phyloP scores from a whole-genome alignment of 345 rosid genomes.

The Anastatica hierochuntica region DNA sequence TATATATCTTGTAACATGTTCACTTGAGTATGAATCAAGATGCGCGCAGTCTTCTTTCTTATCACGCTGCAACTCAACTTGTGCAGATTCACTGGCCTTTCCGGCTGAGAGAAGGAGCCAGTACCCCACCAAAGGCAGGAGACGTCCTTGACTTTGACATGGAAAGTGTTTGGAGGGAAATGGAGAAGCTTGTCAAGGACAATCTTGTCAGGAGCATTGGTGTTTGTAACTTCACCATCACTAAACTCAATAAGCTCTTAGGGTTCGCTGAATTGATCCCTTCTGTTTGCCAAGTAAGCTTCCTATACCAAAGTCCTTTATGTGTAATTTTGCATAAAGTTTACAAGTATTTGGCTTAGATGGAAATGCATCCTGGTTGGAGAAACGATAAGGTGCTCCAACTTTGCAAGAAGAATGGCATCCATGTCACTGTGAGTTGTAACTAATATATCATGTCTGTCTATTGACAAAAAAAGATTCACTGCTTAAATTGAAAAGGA shows the following conservation, averaged over 20 bases:
- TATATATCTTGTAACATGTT: too few relatives aligned
- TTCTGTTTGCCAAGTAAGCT: constrained; percentile 49
- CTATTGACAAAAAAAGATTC: too few relatives aligned
- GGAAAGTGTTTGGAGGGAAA: constrained; percentile 56
- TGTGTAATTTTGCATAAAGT: too few relatives aligned
- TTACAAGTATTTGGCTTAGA: constrained; percentile 14
- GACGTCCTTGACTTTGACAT: constrained; percentile 41
- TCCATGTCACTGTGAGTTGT: constrained; percentile 47
- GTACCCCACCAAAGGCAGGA: constrained; percentile 36
- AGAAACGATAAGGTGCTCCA: constrained; percentile 48
- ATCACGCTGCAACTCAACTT: too few relatives aligned
- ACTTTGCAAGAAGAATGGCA: constrained; percentile 30
- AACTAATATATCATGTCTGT: neutral
- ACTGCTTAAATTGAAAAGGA: neutral
- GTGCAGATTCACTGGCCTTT: constrained; percentile 55
- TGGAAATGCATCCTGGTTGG: constrained; percentile 73
- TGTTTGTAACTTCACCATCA: constrained; percentile 37
- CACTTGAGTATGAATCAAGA: too few relatives aligned
- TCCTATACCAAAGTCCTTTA: too few relatives aligned
- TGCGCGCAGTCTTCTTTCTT: too few relatives aligned
- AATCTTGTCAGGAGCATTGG: constrained; percentile 41
- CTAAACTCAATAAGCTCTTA: constrained; percentile 39
- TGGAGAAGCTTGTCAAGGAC: constrained; percentile 42
- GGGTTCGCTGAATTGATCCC: constrained; percentile 30
- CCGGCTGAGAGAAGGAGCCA: constrained; percentile 39